Evolutionary conservation across 768 basidiomycete genomes (phyloP), one percentile per base, ranked within the genome.

Genomic region (Leccinum aurantiacum): DNA sequence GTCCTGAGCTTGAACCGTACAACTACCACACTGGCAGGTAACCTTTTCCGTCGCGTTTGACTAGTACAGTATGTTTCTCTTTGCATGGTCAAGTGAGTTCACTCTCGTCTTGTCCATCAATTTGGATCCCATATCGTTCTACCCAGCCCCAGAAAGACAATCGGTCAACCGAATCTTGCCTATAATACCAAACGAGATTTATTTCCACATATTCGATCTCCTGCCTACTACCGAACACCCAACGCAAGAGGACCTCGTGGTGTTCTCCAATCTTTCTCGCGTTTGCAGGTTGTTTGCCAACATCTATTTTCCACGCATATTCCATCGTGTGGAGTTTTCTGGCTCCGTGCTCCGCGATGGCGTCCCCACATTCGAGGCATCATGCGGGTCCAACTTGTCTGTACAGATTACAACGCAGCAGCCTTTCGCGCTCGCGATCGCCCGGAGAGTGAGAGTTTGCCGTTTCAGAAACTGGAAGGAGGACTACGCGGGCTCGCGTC

Each of bases 221-320:
- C 48, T 81, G 19, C 53, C 65, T 0, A 56, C 33, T 33, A 33
- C 65, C 35, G 35, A 64, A 1, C 58, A 35, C 57, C 61, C 44
- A 10, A 51, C 52, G 6, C 51, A 54, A 3, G 65, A 75, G n/a
- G 9, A 60, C 24, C 22, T 56, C 15, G 2, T 3, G 5, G 59
- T 22, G 15, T 61, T 67, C 35, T 60, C 62, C 33, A 66, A 60
- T n/a, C 71, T 83, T 25, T 76, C 78, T 9, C 68, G 68, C 37
- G 78, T 79, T 37, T 83, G 82, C 60, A 74, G 74, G 14, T 76
- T 78, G 60, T 82, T 83, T 54, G 75, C 71, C 54, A 73, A 74
- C 7, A 22, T 74, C 2, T 69, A 72, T 17, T 63, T 78, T 9
- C 77, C 80, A 0, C 77, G 76, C 25, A 64, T 80, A 4, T 82